A percentile compares a stretch with the other conserved stretches of the same genome.
phyloP scores from a whole-genome alignment of 441 rosid genomes.

The Adansonia madagascariensis region DNA sequence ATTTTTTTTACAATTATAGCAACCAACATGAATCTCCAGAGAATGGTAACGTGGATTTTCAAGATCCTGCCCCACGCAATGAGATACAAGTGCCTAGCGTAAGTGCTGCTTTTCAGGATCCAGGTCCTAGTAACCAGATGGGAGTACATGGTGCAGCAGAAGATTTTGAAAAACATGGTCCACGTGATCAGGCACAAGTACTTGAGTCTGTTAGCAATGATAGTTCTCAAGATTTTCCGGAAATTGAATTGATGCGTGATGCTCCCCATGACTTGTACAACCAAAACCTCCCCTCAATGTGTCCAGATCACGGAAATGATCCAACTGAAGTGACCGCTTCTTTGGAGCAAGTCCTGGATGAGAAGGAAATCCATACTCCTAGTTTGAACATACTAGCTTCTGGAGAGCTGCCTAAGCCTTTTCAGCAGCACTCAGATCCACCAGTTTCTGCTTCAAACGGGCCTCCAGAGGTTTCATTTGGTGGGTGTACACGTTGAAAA shows the following conservation, averaged over 20 bases:
- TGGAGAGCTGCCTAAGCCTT: slow-evolving; percentile 38
- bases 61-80: slow-evolving; percentile 34
- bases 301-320: slow-evolving; percentile 32
- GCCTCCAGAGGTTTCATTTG: slow-evolving; percentile 41
- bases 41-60: slow-evolving; percentile 25
- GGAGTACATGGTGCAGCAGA: slow-evolving; percentile 27
- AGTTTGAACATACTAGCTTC: slow-evolving; percentile 40
- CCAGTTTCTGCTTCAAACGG: slow-evolving; percentile 44
- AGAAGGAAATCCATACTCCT: slow-evolving; percentile 48
- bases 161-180: slow-evolving; percentile 30
- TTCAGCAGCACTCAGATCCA: slow-evolving; percentile 52
- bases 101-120: slow-evolving; percentile 25
- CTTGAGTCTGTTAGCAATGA: slow-evolving; percentile 25
- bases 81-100: slow-evolving; percentile 27
- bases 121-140: slow-evolving; percentile 29
- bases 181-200: slow-evolving; percentile 35
- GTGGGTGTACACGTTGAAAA: slow-evolving; percentile 42
- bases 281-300: slow-evolving; percentile 35
- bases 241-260: slow-evolving; percentile 60
- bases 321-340: slow-evolving; percentile 30
- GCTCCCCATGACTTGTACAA: slow-evolving; percentile 36
- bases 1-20: slow-evolving; percentile 29
- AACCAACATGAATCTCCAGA: slow-evolving; percentile 32
- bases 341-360: slow-evolving; percentile 39
- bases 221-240: slow-evolving; percentile 46